Base-by-base conservation (phyloP, 495 filamentous ascomycete genomes). In the Chaetomium tenue region DNA sequence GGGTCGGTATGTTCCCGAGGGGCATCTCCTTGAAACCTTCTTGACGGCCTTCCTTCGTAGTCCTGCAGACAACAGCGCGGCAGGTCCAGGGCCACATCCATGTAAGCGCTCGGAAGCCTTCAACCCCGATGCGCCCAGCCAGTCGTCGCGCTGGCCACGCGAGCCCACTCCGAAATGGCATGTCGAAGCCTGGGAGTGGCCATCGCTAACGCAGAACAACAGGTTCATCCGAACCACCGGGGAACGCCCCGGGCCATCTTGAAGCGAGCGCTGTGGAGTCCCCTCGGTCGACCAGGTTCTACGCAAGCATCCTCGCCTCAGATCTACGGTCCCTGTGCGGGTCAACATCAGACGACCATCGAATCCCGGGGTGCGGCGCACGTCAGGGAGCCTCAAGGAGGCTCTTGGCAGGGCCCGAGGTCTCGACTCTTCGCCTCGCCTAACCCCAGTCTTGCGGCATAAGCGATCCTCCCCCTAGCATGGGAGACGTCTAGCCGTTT, bases 361-460 rank as follows among this genome's bases (percentile, higher is more conserved):
- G 40, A 30, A 61, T 63, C 67, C 59, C 52, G 58, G 61, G 61
- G 13, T 48, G 37, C 42, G 42, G 61, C 15, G 48, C 48, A 39
- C 25, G 58, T 70, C 66, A 66, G 67, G 66, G 64, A 70, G 66
- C 57, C 61, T 68, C 70, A 70, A 67, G 66, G 66, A 68, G 58
- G 60, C 56, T 37, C 52, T 61, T 48, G 22, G 48, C 59, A 42
- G 33, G 20, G n/a, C 40, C 20, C 40, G 58, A 50, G 51, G n/a
- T 52, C 60, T 62, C 30, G 58, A 70, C 52, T 61, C 54, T 40
- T 51, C 55, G 58, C 65, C 67, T 63, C 30, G 56, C 39, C 59
- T 48, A 48, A 59, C 53, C 57, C 64, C 28, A 25, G 57, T 58
- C 58, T 58, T 67, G 65, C 65, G 61, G 69, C 69, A 65, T 69